Conservation (phyloP, 1,139 yeast genomes). For the Candida sp. region DNA sequence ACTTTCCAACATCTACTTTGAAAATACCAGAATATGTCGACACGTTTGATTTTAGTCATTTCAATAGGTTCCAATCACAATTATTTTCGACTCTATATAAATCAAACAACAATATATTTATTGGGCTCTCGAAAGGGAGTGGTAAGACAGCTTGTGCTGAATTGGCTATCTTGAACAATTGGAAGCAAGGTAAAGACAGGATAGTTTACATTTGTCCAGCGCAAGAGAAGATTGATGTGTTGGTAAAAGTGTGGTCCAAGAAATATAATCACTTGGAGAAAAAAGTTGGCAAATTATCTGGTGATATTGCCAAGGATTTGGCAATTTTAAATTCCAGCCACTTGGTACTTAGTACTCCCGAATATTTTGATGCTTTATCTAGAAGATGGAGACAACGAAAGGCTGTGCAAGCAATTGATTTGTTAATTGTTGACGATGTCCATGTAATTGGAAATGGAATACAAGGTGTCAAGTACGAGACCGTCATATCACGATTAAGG, state of each 20-base stretch:
- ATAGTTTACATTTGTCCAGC: slow-evolving; percentile 67
- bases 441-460: slow-evolving; percentile 62
- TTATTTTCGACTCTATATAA: slow-evolving; percentile 58
- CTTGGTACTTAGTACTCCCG: slow-evolving; percentile 75
- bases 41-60: slow-evolving; percentile 44
- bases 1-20: slow-evolving; percentile 46
- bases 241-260: slow-evolving; percentile 49
- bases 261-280: slow-evolving; percentile 42
- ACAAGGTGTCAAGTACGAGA: slow-evolving; percentile 65
- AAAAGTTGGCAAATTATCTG: slow-evolving; percentile 54
- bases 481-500: slow-evolving; percentile 64
- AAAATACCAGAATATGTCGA: slow-evolving; percentile 43
- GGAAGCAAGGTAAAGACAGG: slow-evolving; percentile 63
- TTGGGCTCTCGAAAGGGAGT: slow-evolving; percentile 73
- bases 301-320: slow-evolving; percentile 57
- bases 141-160: slow-evolving; percentile 77
- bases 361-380: slow-evolving; percentile 67
- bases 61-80: slow-evolving; percentile 76
- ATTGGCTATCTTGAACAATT: slow-evolving; percentile 66
- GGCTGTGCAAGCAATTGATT: slow-evolving; percentile 63
- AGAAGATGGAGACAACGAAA: slow-evolving; percentile 81
- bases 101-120: slow-evolving; percentile 55
- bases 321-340: slow-evolving; percentile 55
- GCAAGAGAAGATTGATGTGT: slow-evolving; percentile 49
- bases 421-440: slow-evolving; percentile 73